Evolutionary conservation across 1,284 basidiomycete species (phyloP), one percentile per base, ranked within the genome.

Genomic region (Coriolopsis trogii): DNA sequence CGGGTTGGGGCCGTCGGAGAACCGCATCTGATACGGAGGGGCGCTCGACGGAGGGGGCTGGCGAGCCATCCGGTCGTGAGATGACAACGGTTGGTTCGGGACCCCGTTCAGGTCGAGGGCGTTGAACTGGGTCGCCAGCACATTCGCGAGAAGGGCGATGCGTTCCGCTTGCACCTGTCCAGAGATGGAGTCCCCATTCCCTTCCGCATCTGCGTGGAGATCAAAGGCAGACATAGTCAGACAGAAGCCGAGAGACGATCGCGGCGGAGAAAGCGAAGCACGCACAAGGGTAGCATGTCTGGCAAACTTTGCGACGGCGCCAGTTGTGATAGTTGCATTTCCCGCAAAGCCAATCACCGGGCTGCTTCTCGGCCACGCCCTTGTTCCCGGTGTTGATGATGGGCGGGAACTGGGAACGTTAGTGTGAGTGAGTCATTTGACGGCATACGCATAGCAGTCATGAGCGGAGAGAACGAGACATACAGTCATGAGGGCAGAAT

Each of bases 351-450:
- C 92, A 94, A 72, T 94, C 91, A n/a, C 92, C 92, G 3, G 91
- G 89, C 76, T 94, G 91, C 72, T 89, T 78, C 61, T 80, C 79
- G 48, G 93, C 93, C 4, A 92, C 92, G 23, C 91, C 91, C 50
- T 86, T 80, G 69, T 93, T 94, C 8, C 91, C 91, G 0, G 91
- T 94, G 66, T 94, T 94, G 60, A 94, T 75, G 65, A 94, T 92
- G 40, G 89, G 90, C 15, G 89, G 89, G 56, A 87, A 88, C 82
- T 87, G 65, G 13, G 16, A 44, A 29, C 15, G 33, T 16, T 7
- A 34, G n/a, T 6, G 16, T 29, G 9, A 8, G 30, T 34, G 15
- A 44, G 42, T 8, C 20, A 13, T 23, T 30, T 20, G 6, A n/a
- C 7, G 26, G 20, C 3, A 12, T 13, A 12, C 30, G 31, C 24